Evolutionary conservation across 192 early-diverging fungal genomes (phyloP), one percentile per base, ranked within the genome.

Genomic region (Backusella psychrophila): DNA sequence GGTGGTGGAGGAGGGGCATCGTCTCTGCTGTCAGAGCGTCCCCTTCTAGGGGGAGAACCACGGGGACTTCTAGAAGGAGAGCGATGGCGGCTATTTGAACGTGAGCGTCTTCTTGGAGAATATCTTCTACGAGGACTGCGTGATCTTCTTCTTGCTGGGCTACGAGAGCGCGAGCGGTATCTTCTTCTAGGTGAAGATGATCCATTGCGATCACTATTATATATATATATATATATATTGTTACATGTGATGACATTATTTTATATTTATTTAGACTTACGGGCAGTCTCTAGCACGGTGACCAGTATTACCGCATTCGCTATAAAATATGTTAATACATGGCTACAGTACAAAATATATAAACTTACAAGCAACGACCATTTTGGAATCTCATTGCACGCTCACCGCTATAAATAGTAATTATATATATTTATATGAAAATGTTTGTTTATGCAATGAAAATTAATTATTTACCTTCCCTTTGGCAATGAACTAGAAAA

Each of bases 301-400:
- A 34, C 80, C 80, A 46, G 71, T 36, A 21, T 77, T 56, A n/a
- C 80, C 80, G 66, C 80, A 81, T 52, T 75, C 76, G 36, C 80
- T 81, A 76, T 23, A 3, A 31, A 31, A 52, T 21, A 72, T 59
- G n/a, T 41, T 11, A 52, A 66, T n/a, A 41, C 3, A n/a, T 14
- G 35, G 19, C 3, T 23, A 38, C 15, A 19, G 33, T 14, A 12
- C 1, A 23, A 15, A 17, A 59, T 26, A 65, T 33, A 21, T 34
- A n/a, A 7, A 75, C 80, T 75, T 75, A 81, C 80, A 81, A 81
- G 53, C 80, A 81, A 39, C 73, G 71, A 44, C 77, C 77, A 44
- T 77, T 72, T 44, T 77, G 41, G 36, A 77, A 81, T 36, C 75
- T 63, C 72, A 68, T 74, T n/a, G 80, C 80, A 49, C 80, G 75